Base-by-base conservation (phyloP, 306 rosid species). In the Parietaria judaica region DNA sequence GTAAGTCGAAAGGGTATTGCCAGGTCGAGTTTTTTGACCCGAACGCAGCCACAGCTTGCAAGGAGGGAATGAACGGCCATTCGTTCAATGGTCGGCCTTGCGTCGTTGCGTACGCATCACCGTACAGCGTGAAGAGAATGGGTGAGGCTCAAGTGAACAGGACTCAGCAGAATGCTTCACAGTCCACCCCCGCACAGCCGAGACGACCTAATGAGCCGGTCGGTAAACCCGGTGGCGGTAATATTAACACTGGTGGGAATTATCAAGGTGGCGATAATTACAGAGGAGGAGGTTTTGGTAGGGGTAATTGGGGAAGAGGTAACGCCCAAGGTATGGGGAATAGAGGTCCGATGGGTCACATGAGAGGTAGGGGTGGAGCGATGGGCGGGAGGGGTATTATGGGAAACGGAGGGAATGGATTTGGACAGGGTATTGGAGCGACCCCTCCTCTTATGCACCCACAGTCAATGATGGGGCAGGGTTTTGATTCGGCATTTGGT, bases 231-330 rank as follows among this genome's bases (percentile, higher is more conserved):
- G 84, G 79, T 70, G 96, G 95, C 59, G 79, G 57, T 68, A 86
- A 81, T 66, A 81, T 88, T 67, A 60, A 76, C 0, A 88, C 95
- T 0, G 99, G 95, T 31, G 91, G 95, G 61, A 88, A 88, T 75
- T 88, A 86, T 76, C 94, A 86, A 81, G 95, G 90, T 61, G 95
- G 86, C n/a, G 97, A 88, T 58, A 87, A 75, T 39, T 84, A 81
- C 57, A 84, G 95, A 81, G 78, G 81, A 34, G 60, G 81, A 12
- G 60, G 81, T 44, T 86, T 67, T 70, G 97, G 95, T 14, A 84
- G 99, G 71, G 95, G 94, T 67, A 86, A 88, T 59, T 88, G 97
- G 94, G 96, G 95, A 9, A 83, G 99, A 58, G 94, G 94, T 66
- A 85, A 82, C 59, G 77, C 76, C 12, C 88, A 78, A 73, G 89